Conservation (phyloP, 495 filamentous ascomycete genomes). For the Monascus purpureus region DNA sequence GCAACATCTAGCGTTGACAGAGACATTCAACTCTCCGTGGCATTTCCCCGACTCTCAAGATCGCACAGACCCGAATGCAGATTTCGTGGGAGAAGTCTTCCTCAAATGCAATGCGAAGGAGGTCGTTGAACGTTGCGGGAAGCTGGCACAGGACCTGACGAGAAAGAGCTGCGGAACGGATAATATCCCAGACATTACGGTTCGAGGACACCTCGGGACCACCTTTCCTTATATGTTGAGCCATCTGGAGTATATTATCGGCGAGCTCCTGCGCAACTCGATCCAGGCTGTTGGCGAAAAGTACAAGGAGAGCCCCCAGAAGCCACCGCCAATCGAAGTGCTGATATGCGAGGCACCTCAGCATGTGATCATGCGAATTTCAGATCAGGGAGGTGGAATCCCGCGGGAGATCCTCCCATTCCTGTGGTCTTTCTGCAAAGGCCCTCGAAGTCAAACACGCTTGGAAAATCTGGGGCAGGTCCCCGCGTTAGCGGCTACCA, state of each 20-base stretch:
- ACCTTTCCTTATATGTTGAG: conserved; percentile 94
- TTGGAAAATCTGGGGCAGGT: conserved; percentile 75
- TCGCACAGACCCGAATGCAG: conserved; percentile 49
- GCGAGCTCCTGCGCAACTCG: conserved; percentile 88
- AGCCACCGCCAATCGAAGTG: conserved; percentile 75
- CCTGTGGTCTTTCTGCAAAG: conserved; percentile 94
- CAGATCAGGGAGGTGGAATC: conserved; percentile 89
- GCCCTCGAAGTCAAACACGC: conserved; percentile 55
- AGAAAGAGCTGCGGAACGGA: conserved; percentile 55
- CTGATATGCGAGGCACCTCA: conserved; percentile 88
- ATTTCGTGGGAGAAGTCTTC: conserved; percentile 93
- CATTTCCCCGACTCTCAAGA: conserved; percentile 71
- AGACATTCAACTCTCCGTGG: conserved; percentile 87
- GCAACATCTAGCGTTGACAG: conserved; percentile 91
- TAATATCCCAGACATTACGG: conserved; percentile 64
- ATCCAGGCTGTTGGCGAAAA: conserved; percentile 82
- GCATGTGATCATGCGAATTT: conserved; percentile 92
- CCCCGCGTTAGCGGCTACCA: conserved; percentile 84
- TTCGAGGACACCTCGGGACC: conserved; percentile 74
- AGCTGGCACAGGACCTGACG: conserved; percentile 54
- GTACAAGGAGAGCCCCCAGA: conserved; percentile 22
- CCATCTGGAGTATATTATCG: conserved; percentile 93
- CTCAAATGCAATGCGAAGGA: conserved; percentile 86
- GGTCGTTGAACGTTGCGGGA: conserved; percentile 71
- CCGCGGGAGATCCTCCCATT: conserved; percentile 72